A percentile compares a stretch with the other conserved stretches of the same genome.
phyloP scores from a whole-genome alignment of 2,329 filamentous ascomycete genomes.

The Penicillium concentricum region DNA sequence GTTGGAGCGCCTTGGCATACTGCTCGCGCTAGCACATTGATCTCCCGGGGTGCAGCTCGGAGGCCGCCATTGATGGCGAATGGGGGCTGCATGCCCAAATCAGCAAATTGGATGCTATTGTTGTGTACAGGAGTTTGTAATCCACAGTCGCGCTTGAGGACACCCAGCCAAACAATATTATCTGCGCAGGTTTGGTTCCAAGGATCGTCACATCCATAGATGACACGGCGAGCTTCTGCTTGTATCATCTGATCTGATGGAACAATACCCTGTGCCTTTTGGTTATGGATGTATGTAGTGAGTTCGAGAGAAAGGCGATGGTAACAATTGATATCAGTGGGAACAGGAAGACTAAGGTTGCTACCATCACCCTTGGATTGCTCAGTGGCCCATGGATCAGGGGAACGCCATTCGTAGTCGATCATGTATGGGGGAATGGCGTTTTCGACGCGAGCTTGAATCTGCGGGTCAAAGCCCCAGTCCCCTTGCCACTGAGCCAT shows the following conservation, averaged over 20 bases:
- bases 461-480: constrained; percentile 41
- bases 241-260: constrained; percentile 41
- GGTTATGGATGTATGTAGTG: constrained; percentile 38
- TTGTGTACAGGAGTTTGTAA: constrained; percentile 33
- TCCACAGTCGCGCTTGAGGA: constrained; percentile 46
- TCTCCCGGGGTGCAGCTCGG: constrained; percentile 34
- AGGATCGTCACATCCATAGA: constrained; percentile 37
- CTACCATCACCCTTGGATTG: constrained; percentile 14
- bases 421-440: constrained; percentile 39
- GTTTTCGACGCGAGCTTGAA: constrained; percentile 39
- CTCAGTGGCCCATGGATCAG: constrained; percentile 34
- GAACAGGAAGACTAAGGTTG: constrained; percentile 23
- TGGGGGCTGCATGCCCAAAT: constrained; percentile 45
- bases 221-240: constrained; percentile 34
- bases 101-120: constrained; percentile 35
- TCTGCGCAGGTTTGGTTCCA: constrained; percentile 49
- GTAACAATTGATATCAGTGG: constrained; percentile 43
- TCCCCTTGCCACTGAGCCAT: constrained; percentile 44
- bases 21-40: constrained; percentile 28
- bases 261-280: constrained; percentile 33
- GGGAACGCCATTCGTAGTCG: constrained; percentile 31
- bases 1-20: constrained; percentile 24
- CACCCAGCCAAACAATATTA: constrained; percentile 46
- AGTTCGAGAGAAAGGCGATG: constrained; percentile 42
- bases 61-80: constrained; percentile 42